Evolutionary conservation across 2,329 filamentous ascomycete species (phyloP).

Genomic region (Alternaria sp.): DNA sequence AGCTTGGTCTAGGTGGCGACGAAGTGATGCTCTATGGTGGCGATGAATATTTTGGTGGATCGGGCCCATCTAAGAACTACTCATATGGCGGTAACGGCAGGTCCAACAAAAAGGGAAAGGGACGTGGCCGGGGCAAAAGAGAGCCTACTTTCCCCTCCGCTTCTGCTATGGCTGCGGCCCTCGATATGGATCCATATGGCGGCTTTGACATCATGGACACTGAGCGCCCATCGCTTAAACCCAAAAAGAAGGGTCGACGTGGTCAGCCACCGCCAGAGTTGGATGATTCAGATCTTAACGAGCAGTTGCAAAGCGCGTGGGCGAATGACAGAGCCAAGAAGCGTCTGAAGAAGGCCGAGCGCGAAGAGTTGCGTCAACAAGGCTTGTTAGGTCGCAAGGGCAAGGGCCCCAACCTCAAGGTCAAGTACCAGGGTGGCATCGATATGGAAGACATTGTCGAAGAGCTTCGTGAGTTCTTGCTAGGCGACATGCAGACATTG

Average conservation of each 20-base stretch:
- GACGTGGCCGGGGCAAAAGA: constrained; percentile 21
- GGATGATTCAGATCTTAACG: constrained; percentile 53
- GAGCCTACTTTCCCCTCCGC: constrained; percentile 58
- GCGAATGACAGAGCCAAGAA: constrained; percentile 55
- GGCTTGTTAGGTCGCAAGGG: constrained; percentile 54
- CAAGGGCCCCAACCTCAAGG: constrained; percentile 59
- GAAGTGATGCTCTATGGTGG: constrained; percentile 65
- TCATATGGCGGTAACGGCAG: constrained; percentile 27
- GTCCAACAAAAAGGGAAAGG: constrained; percentile 33
- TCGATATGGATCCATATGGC: constrained; percentile 66
- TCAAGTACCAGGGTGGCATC: constrained; percentile 78
- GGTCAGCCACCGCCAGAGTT: constrained; percentile 57
- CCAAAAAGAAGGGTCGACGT: constrained; percentile 68
- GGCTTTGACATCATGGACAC: constrained; percentile 88
- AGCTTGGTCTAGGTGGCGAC: constrained; percentile 66
- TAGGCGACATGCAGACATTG: constrained; percentile 68
- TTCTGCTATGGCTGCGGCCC: constrained; percentile 62
- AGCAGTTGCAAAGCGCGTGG: constrained; percentile 51
- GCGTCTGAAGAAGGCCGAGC: constrained; percentile 54
- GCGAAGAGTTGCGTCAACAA: constrained; percentile 53
- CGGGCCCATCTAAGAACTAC: constrained; percentile 21
- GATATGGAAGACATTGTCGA: constrained; percentile 71
- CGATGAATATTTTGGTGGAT: constrained; percentile 49
- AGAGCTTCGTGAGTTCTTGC: constrained; percentile 75
- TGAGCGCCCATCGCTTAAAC: constrained; percentile 70